A percentile compares a stretch with the other conserved stretches of the same genome.
Evolutionary conservation across 257 asterid species (phyloP).

Genomic region (Linderniella brevidens): DNA sequence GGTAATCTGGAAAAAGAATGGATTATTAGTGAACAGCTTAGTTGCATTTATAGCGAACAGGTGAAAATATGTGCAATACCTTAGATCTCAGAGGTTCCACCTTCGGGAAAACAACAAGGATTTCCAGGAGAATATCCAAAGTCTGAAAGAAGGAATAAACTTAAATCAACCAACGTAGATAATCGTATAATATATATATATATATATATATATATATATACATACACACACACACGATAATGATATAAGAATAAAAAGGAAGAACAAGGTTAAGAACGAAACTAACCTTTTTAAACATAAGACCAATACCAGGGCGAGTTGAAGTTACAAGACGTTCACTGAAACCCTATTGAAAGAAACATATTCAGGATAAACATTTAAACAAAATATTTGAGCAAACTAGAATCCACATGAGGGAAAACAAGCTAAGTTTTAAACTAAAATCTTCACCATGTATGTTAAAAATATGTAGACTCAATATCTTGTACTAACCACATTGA

Average conservation of each 20-base stretch:
- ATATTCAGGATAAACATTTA: not conserved
- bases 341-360: slow-evolving; percentile 50
- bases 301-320: slow-evolving; percentile 85
- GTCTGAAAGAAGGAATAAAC: slow-evolving; percentile 22
- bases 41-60: not conserved
- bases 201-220: too few species aligned
- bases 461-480: too few species aligned
- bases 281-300: slow-evolving; percentile 84
- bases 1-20: slow-evolving; percentile 40
- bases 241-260: too few species aligned
- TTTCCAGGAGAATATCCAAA: slow-evolving; percentile 48
- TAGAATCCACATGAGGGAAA: too few species aligned
- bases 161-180: not conserved
- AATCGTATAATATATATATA: too few species aligned
- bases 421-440: too few species aligned
- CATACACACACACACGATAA: too few species aligned
- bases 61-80: slow-evolving; percentile 30
- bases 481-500: too few species aligned
- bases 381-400: too few species aligned
- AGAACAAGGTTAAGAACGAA: slow-evolving; percentile 2
- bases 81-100: slow-evolving; percentile 56
- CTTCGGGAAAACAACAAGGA: slow-evolving; percentile 78
- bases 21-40: slow-evolving; percentile 8
- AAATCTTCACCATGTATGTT: too few species aligned
- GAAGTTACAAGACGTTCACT: slow-evolving; percentile 84